These are phyloP conservation scores for Zopfochytrium polystomum DNA, from an alignment of 371 early-diverging fungal species.

Conservation along the genomic window DNA sequence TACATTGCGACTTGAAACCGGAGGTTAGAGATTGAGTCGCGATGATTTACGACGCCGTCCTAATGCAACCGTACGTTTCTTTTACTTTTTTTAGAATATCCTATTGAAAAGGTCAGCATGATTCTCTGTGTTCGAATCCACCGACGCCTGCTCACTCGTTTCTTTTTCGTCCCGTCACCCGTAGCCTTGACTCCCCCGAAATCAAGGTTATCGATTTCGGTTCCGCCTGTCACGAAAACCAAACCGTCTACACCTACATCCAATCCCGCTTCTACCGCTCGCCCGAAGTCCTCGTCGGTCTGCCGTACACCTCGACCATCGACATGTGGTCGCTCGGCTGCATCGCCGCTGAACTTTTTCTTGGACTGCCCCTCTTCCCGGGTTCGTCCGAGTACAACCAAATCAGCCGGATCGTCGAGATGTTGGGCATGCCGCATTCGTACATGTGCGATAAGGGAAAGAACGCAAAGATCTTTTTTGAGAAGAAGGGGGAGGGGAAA, in stretches of 20 bases:
- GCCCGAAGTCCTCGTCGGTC: conserved; percentile 93
- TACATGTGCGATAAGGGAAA: conserved; percentile 86
- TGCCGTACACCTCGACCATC: conserved; percentile 86
- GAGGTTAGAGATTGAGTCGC: conserved; percentile 39
- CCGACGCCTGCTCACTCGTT: background rate
- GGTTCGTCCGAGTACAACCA: conserved; percentile 90
- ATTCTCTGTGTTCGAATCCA: background rate
- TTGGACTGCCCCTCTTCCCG: conserved; percentile 89
- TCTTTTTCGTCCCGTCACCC: conserved; percentile 1
- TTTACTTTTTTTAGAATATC: conserved; percentile 60
- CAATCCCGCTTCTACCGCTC: conserved; percentile 96
- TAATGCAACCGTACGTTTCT: background rate
- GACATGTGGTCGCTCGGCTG: conserved; percentile 99
- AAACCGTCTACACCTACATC: conserved; percentile 87
- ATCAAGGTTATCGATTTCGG: conserved; percentile 99
- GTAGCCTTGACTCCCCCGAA: conserved; percentile 67
- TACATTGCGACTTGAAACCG: conserved; percentile 98
- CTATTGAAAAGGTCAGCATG: conserved; percentile 70
- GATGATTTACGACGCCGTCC: background rate
- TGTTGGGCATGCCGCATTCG: conserved; percentile 77
- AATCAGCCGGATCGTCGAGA: conserved; percentile 78
- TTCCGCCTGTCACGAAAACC: conserved; percentile 84
- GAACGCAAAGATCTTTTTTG: conserved; percentile 71
- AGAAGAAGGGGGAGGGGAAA: conserved; percentile 46
- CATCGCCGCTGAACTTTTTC: conserved; percentile 94